These are phyloP conservation scores for Poa pratensis DNA, from an alignment of 176 grass and related monocot genomes.

Conservation along the genomic window DNA sequence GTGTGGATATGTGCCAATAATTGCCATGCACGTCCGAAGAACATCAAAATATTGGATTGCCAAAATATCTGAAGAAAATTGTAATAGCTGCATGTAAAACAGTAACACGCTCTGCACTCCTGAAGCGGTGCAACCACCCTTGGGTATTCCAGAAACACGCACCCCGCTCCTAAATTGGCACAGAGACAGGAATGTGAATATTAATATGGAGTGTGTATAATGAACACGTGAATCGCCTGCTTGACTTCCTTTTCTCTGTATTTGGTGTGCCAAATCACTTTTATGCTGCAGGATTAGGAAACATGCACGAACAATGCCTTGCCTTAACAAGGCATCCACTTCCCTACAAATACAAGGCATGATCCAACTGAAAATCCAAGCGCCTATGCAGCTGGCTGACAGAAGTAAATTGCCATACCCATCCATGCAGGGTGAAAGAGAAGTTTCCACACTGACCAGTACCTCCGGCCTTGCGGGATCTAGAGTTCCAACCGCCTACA, in stretches of 20 bases:
- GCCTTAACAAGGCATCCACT: too few species aligned
- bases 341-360: too few species aligned
- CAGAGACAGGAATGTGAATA: background rate
- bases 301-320: background rate
- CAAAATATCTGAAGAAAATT: background rate
- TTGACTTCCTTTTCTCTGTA: background rate
- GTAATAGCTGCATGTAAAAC: background rate
- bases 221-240: constrained; percentile 16
- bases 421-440: background rate
- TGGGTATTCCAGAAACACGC: background rate
- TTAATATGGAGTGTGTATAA: background rate
- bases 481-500: background rate
- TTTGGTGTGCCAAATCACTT: background rate
- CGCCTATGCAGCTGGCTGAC: background rate
- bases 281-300: background rate
- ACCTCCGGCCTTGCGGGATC: background rate
- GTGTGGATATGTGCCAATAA: background rate
- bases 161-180: background rate
- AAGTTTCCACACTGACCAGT: background rate
- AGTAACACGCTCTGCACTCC: background rate
- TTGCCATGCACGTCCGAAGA: background rate
- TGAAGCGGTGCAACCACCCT: background rate
- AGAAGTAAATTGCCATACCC: background rate
- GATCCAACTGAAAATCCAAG: background rate
- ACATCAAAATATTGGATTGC: too few species aligned